A percentile compares a stretch with the other conserved stretches of the same genome.
Evolutionary conservation across 1,284 basidiomycete genomes (phyloP).

Genomic region (Pseudozyma hubeiensis): DNA sequence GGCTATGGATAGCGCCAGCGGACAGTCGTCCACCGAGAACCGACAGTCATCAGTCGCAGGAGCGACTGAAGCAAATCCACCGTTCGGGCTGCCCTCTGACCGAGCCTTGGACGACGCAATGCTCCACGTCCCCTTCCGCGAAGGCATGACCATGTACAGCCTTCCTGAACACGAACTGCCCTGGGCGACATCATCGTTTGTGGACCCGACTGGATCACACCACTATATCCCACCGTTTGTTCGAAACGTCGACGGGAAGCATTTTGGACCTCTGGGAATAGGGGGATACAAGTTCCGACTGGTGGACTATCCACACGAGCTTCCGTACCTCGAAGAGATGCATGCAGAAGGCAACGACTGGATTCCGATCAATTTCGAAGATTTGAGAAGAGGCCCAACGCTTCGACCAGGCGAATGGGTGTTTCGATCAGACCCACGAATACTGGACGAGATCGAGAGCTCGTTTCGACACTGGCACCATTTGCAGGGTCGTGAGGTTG

Average conservation of each 20-base stretch:
- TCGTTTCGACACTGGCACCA: background rate
- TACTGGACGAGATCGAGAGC: background rate
- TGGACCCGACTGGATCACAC: background rate
- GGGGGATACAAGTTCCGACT: background rate
- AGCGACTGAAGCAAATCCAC: background rate
- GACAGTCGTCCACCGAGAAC: background rate
- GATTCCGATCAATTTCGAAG: slow-evolving; percentile 1
- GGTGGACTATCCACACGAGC: background rate
- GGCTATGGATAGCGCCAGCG: background rate
- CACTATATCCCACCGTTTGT: background rate
- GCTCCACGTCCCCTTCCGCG: background rate
- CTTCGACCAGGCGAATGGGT: background rate
- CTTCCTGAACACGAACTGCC: background rate
- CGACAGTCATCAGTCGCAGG: background rate
- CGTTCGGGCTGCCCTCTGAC: background rate
- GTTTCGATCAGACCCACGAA: background rate
- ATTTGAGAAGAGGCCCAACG: background rate
- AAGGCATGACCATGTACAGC: background rate
- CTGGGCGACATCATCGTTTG: background rate
- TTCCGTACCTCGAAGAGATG: background rate
- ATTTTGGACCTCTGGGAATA: background rate
- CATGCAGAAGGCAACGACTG: background rate
- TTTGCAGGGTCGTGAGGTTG: background rate
- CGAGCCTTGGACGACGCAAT: background rate
- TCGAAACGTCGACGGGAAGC: background rate